Conservation (phyloP, 257 asterid genomes). For the Fraxinus excelsior region DNA sequence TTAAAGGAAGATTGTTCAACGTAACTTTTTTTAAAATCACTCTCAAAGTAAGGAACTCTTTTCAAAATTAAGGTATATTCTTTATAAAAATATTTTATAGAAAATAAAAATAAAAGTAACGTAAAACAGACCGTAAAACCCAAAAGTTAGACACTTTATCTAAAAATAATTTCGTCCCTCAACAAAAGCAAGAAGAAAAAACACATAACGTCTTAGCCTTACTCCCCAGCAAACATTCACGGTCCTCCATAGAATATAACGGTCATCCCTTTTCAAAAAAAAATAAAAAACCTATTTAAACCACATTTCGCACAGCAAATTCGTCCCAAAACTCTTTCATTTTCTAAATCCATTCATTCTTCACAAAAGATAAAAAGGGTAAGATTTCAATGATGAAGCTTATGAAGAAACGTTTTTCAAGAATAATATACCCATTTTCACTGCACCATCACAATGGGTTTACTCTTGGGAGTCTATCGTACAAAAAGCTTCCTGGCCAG, state of each 20-base stretch:
- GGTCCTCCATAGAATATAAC: slow-evolving; percentile 27
- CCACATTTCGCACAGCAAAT: background rate
- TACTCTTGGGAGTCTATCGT: slow-evolving; percentile 23
- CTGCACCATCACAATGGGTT: slow-evolving; percentile 18
- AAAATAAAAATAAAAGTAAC: no score
- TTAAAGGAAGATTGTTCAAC: no score
- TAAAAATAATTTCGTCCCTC: background rate
- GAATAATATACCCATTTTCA: slow-evolving; percentile 33
- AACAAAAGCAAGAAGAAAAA: background rate
- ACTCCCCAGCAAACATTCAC: slow-evolving; percentile 34
- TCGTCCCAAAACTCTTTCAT: background rate
- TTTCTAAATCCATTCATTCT: background rate
- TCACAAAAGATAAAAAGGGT: background rate
- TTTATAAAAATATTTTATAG: no score
- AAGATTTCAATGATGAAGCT: slow-evolving; percentile 40
- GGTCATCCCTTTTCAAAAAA: slow-evolving; percentile 40
- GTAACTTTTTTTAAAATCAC: no score
- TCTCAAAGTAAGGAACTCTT: no score
- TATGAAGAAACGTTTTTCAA: slow-evolving; percentile 26
- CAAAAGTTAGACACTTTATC: no score
- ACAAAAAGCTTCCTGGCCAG: slow-evolving; percentile 52
- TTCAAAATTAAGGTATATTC: no score
- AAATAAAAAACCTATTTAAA: background rate
- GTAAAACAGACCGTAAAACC: no score
- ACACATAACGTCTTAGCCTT: background rate